Base-by-base conservation (phyloP, 768 basidiomycete genomes). In the Podaxis sp. region DNA sequence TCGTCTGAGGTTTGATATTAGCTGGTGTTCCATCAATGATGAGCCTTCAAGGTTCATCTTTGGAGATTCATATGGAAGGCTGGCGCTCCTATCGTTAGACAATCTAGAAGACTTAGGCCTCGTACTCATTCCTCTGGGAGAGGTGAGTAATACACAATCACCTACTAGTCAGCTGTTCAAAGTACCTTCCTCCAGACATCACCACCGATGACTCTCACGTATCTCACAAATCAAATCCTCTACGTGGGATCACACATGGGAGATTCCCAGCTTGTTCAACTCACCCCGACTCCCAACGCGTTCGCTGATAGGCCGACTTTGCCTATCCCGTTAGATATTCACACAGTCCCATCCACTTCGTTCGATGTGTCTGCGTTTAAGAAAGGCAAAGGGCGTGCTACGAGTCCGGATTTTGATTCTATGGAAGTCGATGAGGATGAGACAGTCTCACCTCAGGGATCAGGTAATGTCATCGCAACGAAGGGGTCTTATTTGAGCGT, bases 231-330 rank as follows among this genome's bases (percentile, higher is more conserved):
- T 52, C 87, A 91, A 71, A 74, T 83, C 8, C 65, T 94, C 7
- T 96, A 88, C 68, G 77, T 94, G 22, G 91, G 93, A 17, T 95
- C 94, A 5, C 90, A 93, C 66, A 77, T 83, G 15, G 93, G 92
- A 17, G 87, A 95, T 70, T 90, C 93, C 1, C 91, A 94, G 65
- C 74, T 96, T 9, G 67, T 95, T 2, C 80, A 82, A 55, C 82
- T 96, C 59, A 82, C 77, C 11, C 66, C 74, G 38, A 75, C 73
- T 1, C 82, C 87, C 0, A 64, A 76, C n/a, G 77, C 80, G 7
- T 70, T 73, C 12, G 65, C 75, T 9, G 74, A 77, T 15, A 57
- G 67, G 2, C 79, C 79, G 1, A 85, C 84, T 0, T 73, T 90
- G 22, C 77, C 81, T 4, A 81, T 90, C 19, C 81, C 86, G 8